phyloP scores from a whole-genome alignment of 1,284 basidiomycete genomes.

The Cutaneotrichosporon spelunceum region DNA sequence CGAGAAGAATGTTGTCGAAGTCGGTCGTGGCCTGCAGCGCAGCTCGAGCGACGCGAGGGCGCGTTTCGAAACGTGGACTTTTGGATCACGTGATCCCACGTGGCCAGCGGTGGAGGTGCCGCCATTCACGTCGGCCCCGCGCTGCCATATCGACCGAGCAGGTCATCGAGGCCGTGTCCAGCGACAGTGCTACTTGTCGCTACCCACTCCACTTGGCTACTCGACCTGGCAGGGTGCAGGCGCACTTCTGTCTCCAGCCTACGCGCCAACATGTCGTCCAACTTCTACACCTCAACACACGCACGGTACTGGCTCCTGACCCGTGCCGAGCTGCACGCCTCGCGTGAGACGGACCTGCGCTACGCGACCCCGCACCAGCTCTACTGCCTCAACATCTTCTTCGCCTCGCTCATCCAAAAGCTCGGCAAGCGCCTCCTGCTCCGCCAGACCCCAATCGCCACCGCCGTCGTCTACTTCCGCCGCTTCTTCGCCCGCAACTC shows the following conservation, averaged over 20 bases:
- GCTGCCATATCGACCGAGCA: no score
- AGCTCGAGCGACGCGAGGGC: background rate
- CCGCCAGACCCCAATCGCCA: constrained; percentile 85
- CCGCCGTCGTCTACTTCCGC: constrained; percentile 88
- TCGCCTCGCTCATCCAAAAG: constrained; percentile 78
- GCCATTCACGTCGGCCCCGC: background rate
- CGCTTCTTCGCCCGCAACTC: constrained; percentile 92
- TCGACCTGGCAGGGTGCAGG: background rate
- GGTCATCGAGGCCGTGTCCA: background rate
- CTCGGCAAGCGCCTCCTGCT: constrained; percentile 79
- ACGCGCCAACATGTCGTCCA: constrained; percentile 38
- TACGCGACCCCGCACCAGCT: constrained; percentile 74
- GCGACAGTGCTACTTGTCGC: background rate
- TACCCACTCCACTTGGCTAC: background rate
- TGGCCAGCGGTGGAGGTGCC: background rate
- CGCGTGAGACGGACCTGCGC: constrained; percentile 69
- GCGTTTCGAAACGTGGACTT: constrained; percentile 8
- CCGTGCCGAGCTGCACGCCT: constrained; percentile 65
- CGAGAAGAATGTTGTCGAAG: constrained; percentile 8
- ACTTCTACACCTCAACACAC: constrained; percentile 48
- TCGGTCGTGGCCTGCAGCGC: background rate
- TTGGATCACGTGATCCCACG: constrained; percentile 5
- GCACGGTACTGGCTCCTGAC: constrained; percentile 72
- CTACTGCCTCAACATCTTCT: constrained; percentile 77
- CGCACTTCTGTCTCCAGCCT: background rate